Evolutionary conservation across 2,329 filamentous ascomycete genomes (phyloP).

Genomic region (Dendryphion nanum): DNA sequence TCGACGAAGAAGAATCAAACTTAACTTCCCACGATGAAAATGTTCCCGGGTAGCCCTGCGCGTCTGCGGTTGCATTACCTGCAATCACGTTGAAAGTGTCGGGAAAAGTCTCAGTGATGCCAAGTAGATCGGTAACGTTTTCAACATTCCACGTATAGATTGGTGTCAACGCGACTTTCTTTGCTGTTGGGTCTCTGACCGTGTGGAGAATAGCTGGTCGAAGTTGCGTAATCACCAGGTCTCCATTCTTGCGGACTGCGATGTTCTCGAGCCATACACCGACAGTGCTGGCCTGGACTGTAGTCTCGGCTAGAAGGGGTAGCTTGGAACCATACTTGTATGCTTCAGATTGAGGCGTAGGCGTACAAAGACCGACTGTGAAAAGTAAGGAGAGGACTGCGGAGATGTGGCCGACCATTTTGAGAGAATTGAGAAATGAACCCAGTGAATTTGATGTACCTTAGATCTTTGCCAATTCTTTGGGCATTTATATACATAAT

Average conservation of each 20-base stretch:
- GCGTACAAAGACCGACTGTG: no score
- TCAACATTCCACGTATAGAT: constrained; percentile 24
- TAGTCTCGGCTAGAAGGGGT: no score
- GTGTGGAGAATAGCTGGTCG: constrained; percentile 32
- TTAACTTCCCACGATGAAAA: constrained; percentile 19
- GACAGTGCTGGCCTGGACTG: no score
- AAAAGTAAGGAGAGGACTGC: no score
- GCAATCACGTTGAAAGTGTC: constrained; percentile 36
- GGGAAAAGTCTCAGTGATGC: constrained; percentile 35
- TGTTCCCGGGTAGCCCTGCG: constrained; percentile 2
- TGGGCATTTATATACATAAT: no score
- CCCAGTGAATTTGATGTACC: no score
- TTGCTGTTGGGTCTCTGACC: constrained; percentile 25
- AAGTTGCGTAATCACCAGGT: constrained; percentile 34
- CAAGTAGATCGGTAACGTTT: constrained; percentile 23
- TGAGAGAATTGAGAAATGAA: no score
- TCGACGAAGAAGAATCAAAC: constrained; percentile 1
- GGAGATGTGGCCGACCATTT: no score
- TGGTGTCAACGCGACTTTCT: constrained; percentile 15
- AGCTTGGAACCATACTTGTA: no score
- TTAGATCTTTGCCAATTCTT: no score
- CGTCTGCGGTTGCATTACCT: constrained; percentile 8
- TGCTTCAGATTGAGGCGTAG: no score
- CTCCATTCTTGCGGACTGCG: constrained; percentile 34
- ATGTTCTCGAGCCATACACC: constrained; percentile 41